Evolutionary conservation across 2,329 filamentous ascomycete species (phyloP).

Genomic region (Fusarium tjaetaba): DNA sequence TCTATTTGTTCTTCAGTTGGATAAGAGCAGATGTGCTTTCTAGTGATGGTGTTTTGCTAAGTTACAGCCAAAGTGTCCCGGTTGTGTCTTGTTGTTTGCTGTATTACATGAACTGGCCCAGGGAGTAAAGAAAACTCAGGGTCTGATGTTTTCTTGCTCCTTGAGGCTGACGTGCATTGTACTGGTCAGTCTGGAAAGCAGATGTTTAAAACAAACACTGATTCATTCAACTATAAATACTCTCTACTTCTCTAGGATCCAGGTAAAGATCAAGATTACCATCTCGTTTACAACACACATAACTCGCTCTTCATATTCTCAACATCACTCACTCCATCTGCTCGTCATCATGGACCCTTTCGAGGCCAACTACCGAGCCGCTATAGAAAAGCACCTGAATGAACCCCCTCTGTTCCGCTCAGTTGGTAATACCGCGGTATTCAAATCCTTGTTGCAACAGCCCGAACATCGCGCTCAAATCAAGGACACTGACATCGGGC

Average conservation of each 20-base stretch:
- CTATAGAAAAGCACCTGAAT: background rate
- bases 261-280: background rate
- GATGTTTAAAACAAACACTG: background rate
- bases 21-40: accelerated
- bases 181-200: too few relatives aligned
- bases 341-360: background rate
- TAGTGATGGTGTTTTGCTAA: accelerated
- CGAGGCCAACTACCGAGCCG: background rate
- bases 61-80: too few relatives aligned
- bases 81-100: background rate
- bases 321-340: background rate
- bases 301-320: too few relatives aligned
- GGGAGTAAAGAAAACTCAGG: too few relatives aligned
- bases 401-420: background rate
- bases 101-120: background rate
- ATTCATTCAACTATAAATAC: background rate
- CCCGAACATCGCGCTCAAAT: background rate
- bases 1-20: background rate
- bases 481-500: background rate
- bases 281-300: background rate
- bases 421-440: background rate
- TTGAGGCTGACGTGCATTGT: too few relatives aligned
- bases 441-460: background rate
- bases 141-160: too few relatives aligned
- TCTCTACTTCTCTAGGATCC: too few relatives aligned